phyloP scores from a whole-genome alignment of 2,329 filamentous ascomycete species.

The Trichophyton simii region DNA sequence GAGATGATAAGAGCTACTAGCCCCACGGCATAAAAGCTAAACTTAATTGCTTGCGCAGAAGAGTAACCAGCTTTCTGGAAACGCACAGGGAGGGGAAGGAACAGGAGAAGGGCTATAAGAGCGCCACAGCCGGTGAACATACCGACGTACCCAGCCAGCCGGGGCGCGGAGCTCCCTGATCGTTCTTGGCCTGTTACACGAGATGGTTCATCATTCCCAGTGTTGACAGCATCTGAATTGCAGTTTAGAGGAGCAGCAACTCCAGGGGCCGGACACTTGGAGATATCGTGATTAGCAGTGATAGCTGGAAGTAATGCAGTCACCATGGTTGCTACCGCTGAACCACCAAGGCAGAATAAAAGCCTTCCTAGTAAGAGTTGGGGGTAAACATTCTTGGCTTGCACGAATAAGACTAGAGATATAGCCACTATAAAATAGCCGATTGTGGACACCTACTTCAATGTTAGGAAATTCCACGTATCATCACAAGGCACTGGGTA shows the following conservation, averaged over 20 bases:
- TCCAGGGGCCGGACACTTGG: conserved; percentile 9
- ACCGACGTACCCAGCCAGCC: conserved; percentile 78
- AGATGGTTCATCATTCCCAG: conserved; percentile 42
- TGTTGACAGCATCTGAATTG: conserved; percentile 23
- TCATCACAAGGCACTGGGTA: conserved; percentile 7
- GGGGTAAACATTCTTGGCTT: conserved; percentile 77
- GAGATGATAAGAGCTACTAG: conserved; percentile 59
- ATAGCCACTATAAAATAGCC: conserved; percentile 75
- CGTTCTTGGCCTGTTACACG: background rate
- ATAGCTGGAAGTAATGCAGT: conserved; percentile 78
- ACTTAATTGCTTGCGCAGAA: conserved; percentile 59
- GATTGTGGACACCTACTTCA: conserved; percentile 42
- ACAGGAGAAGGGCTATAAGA: conserved; percentile 65
- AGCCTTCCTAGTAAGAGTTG: conserved; percentile 73
- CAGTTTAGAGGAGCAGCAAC: conserved; percentile 13
- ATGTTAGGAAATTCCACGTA: background rate
- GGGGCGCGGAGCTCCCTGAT: conserved; percentile 32
- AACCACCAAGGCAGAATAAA: conserved; percentile 79
- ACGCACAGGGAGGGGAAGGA: conserved; percentile 73
- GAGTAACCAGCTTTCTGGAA: conserved; percentile 64
- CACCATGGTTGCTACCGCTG: conserved; percentile 95
- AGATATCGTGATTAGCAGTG: conserved; percentile 25
- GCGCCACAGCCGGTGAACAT: conserved; percentile 88
- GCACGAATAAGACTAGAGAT: conserved; percentile 67
- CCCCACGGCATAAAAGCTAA: conserved; percentile 81